These are phyloP conservation scores for Saccharomyces pastorianus DNA, from an alignment of 1,139 yeast species.

Conservation along the genomic window DNA sequence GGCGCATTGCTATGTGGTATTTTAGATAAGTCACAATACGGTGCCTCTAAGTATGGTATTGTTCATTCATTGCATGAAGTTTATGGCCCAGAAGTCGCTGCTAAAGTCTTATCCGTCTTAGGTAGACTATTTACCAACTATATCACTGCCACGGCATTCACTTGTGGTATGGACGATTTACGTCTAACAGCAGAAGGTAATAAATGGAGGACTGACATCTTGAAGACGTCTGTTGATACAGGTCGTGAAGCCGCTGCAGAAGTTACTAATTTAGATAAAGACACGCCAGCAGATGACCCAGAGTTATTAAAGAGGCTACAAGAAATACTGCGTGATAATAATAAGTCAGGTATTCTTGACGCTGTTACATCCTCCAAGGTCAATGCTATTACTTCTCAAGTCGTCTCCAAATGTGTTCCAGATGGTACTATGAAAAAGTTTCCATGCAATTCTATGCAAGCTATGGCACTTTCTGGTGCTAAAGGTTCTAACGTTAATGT, in stretches of 20 bases:
- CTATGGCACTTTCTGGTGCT: conserved; percentile 98
- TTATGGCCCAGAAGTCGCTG: conserved; percentile 87
- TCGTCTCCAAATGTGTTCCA: conserved; percentile 91
- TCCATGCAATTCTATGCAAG: conserved; percentile 96
- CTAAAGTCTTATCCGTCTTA: conserved; percentile 77
- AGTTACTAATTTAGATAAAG: conserved; percentile 70
- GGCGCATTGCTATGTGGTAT: conserved; percentile 91
- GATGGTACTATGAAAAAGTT: conserved; percentile 91
- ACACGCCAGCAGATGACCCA: conserved; percentile 50
- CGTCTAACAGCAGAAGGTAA: conserved; percentile 89
- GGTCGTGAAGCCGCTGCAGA: conserved; percentile 93
- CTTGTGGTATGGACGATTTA: conserved; percentile 99
- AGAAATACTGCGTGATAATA: conserved; percentile 90
- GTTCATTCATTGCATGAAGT: conserved; percentile 95
- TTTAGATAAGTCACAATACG: conserved; percentile 94
- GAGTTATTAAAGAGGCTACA: conserved; percentile 83
- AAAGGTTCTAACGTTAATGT: conserved; percentile 98
- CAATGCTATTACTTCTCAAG: conserved; percentile 83
- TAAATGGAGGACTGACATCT: conserved; percentile 74
- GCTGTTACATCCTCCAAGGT: conserved; percentile 94
- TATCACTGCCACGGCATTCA: conserved; percentile 85
- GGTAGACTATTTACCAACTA: conserved; percentile 94
- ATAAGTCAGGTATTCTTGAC: conserved; percentile 86
- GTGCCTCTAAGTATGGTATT: conserved; percentile 94
- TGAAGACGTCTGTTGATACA: conserved; percentile 65